Evolutionary conservation across 305 asterid species (phyloP).

Genomic region (Lippia alba): DNA sequence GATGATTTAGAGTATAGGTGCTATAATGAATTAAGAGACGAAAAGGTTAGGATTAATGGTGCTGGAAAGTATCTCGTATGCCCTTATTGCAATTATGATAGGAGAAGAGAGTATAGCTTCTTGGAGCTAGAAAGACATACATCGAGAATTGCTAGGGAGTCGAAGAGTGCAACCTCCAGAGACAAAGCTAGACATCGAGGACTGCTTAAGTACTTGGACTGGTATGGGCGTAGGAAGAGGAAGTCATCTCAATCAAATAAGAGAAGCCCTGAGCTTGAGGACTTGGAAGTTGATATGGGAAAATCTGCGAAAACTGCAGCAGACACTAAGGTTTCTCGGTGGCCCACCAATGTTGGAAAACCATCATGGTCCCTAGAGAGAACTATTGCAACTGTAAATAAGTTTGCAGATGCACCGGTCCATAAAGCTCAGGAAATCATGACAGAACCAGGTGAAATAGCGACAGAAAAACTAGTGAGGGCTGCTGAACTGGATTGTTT

Average conservation of each 20-base stretch:
- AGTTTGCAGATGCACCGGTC: conserved; percentile 17
- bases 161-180: conserved; percentile 62
- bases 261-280: conserved; percentile 41
- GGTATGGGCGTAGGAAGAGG: conserved; percentile 40
- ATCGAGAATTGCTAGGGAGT: conserved; percentile 64
- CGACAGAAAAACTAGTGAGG: conserved; percentile 14
- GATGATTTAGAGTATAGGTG: conserved; percentile 55
- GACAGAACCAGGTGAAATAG: conserved; percentile 36
- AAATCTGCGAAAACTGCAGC: conserved; percentile 15
- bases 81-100: conserved; percentile 60
- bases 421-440: conserved; percentile 14
- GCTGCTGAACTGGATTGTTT: conserved; percentile 27
- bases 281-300: conserved; percentile 26
- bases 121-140: conserved; percentile 69
- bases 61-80: conserved; percentile 57
- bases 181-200: conserved; percentile 77
- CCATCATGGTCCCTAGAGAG: conserved; percentile 12
- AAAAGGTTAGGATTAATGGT: conserved; percentile 47
- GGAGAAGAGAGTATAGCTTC: conserved; percentile 54
- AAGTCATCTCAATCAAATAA: conserved; percentile 36
- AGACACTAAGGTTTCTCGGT: conserved; percentile 12
- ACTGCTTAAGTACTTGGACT: conserved; percentile 61
- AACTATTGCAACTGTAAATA: conserved; percentile 30
- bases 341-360: conserved; percentile 2
- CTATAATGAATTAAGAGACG: conserved; percentile 63